Conservation (phyloP, 2,329 filamentous ascomycete species). For the Magnaporthiopsis incrustans region DNA sequence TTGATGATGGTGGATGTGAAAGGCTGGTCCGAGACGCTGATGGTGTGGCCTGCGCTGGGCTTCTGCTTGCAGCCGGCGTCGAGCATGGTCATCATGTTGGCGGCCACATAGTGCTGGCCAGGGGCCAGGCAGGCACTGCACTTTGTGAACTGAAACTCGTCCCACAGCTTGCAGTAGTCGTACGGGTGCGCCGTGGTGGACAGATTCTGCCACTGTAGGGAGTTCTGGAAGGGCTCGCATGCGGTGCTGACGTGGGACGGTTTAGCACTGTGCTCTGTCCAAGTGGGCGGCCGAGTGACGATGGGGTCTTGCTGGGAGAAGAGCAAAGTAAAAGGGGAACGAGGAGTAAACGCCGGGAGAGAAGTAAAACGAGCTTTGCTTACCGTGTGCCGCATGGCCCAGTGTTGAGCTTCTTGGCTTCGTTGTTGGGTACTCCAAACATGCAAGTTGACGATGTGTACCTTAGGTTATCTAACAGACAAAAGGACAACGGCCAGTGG, state of each 20-base stretch:
- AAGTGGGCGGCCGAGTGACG: not conserved
- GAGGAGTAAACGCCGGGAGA: not conserved
- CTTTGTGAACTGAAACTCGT: constrained; percentile 27
- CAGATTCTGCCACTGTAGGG: constrained; percentile 42
- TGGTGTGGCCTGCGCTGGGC: constrained; percentile 34
- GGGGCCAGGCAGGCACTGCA: constrained; percentile 41
- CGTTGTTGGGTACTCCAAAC: constrained; percentile 37
- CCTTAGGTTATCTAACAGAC: constrained; percentile 46
- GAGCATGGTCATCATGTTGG: constrained; percentile 47
- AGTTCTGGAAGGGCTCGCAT: constrained; percentile 39
- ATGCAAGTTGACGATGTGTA: constrained; percentile 48
- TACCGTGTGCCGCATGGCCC: constrained; percentile 47
- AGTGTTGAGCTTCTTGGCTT: constrained; percentile 28
- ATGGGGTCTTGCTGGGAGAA: not conserved
- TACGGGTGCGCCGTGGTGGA: constrained; percentile 35
- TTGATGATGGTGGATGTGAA: constrained; percentile 42
- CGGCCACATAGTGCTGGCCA: constrained; percentile 31
- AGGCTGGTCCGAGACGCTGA: constrained; percentile 43
- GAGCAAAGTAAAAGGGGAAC: constrained; percentile 3
- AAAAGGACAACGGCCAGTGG: not conserved
- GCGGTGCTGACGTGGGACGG: constrained; percentile 32
- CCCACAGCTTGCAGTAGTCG: constrained; percentile 47
- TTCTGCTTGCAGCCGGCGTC: constrained; percentile 48
- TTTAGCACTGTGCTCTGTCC: not conserved
- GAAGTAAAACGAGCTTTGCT: constrained; percentile 15